Evolutionary conservation across 169 alveolate species (phyloP).

Genomic region (Plasmodium coatneyi): DNA sequence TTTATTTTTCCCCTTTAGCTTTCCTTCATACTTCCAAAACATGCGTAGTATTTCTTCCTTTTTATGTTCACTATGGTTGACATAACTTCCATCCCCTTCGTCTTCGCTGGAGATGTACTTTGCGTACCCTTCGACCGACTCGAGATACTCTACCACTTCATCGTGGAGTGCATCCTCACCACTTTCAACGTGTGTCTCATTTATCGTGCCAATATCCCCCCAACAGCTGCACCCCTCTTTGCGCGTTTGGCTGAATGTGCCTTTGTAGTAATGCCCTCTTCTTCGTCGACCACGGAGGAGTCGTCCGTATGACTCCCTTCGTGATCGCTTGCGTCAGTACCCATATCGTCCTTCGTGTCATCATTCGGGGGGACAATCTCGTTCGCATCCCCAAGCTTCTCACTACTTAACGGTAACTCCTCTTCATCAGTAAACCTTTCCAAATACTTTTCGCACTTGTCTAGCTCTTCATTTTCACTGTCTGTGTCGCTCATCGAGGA

Average conservation of each 20-base stretch:
- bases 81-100: slow-evolving; percentile 9
- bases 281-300: not conserved
- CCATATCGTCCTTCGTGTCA: not conserved
- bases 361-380: not conserved
- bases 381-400: not conserved
- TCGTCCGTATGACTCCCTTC: not conserved
- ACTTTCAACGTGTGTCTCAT: not conserved
- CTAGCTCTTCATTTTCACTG: slow-evolving; percentile 2
- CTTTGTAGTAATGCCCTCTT: not conserved
- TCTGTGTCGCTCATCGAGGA: slow-evolving; percentile 34
- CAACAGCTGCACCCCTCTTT: not conserved
- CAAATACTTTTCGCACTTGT: slow-evolving; percentile 12
- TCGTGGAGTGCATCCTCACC: not conserved
- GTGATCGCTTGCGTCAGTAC: not conserved
- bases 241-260: not conserved
- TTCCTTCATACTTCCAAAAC: slow-evolving; percentile 53
- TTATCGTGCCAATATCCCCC: not conserved
- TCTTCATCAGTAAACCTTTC: slow-evolving; percentile 1
- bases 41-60: slow-evolving; percentile 54
- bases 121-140: slow-evolving; percentile 12
- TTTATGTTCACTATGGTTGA: slow-evolving; percentile 20
- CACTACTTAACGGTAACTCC: not conserved
- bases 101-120: slow-evolving; percentile 43
- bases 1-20: slow-evolving; percentile 8
- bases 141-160: not conserved